phyloP scores from a whole-genome alignment of 352 stramenopile genomes.

The Thalassiosira ordinaria region DNA sequence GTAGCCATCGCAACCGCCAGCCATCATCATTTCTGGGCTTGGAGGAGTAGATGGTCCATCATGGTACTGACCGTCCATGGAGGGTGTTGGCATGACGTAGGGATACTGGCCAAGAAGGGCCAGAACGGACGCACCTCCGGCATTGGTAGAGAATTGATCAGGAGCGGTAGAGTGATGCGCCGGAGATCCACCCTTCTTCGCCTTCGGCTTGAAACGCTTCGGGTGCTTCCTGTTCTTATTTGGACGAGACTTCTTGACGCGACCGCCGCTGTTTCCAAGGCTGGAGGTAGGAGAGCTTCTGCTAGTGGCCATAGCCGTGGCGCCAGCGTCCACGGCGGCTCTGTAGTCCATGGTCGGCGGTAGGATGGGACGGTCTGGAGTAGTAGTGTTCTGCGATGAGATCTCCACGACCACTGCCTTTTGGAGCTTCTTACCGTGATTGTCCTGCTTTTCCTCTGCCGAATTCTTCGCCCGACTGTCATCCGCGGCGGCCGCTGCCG shows the following conservation, averaged over 20 bases:
- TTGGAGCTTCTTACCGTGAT: background rate
- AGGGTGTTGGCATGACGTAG: conserved; percentile 1
- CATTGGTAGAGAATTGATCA: conserved; percentile 21
- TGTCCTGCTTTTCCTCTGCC: background rate
- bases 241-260: conserved; percentile 1
- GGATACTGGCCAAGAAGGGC: conserved; percentile 15
- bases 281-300: background rate
- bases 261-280: background rate
- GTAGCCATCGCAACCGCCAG: background rate
- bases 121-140: conserved; percentile 7
- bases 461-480: background rate
- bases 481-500: background rate
- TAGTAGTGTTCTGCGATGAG: conserved; percentile 9
- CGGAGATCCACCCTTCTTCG: conserved; percentile 11
- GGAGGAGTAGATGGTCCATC: conserved; percentile 5
- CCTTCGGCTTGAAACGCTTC: background rate
- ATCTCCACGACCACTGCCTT: conserved; percentile 26
- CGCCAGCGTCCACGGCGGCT: background rate
- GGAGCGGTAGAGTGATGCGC: background rate
- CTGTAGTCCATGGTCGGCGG: conserved; percentile 12
- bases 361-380: background rate
- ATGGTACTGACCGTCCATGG: background rate
- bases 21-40: background rate
- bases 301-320: background rate
- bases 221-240: conserved; percentile 14